Base-by-base conservation (phyloP, 2,329 filamentous ascomycete species). In the Botrytis galanthina region DNA sequence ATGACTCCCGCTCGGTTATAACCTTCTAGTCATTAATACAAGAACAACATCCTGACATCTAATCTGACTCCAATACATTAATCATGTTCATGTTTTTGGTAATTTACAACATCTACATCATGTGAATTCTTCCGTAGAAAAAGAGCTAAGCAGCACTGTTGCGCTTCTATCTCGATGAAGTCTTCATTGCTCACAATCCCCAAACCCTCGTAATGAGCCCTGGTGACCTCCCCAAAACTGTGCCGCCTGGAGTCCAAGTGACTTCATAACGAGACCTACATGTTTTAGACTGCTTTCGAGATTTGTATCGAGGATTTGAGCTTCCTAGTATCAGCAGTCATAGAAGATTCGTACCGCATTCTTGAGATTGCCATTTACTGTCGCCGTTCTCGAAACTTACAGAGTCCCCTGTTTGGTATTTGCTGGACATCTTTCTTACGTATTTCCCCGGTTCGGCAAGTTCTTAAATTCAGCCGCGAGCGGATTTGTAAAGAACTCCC, bases 1-100 rank as follows among this genome's bases (percentile, higher is more conserved):
- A n/a, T 66, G 44, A 51, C 63, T 64, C 44, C 63, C 63, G 63
- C 63, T 66, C 26, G 44, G 29, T n/a, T 66, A 46, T n/a, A 14
- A 22, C 14, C n/a, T 57, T 57, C 51, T 32, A 9, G n/a, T 29
- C n/a, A 32, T 29, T 18, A 59, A 22, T 59, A 35, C 57, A 5
- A 22, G 57, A 35, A 32, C 29, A 59, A 32, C n/a, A 57, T 29
- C 51, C 8, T 57, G 51, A 18, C n/a, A 57, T 57, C n/a, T 18
- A 57, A 18, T 57, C n/a, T 4, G 0, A 57, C 18, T 35, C 35
- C 57, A 35, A 59, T 59, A 35, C n/a, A 32, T 57, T 32, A 18
- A 57, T 32, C 51, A 57, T 18, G n/a, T 57, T 32, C 6, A 12
- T 5, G 29, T 29, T 16, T 54, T 9, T 4, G 8, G 9, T 22